A percentile compares a stretch with the other conserved stretches of the same genome.
Conservation (phyloP, 1,284 basidiomycete species). For the Naganishia liquefaciens region DNA sequence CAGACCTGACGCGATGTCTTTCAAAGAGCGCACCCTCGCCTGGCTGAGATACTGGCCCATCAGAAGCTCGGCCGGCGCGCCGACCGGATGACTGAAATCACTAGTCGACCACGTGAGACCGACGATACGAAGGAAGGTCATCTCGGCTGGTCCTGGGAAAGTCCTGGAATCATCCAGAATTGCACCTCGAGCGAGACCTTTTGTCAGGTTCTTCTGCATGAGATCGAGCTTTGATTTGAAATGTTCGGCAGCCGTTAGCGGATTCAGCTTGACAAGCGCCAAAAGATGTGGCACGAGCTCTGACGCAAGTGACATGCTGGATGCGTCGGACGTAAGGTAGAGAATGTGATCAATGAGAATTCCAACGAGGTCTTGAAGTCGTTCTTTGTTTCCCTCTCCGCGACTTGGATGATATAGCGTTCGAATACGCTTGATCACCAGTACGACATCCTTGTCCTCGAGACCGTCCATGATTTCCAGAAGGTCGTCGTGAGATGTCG, state of each 20-base stretch:
- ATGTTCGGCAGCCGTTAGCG: slow-evolving; percentile 72
- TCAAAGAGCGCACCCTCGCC: slow-evolving; percentile 70
- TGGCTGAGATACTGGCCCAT: slow-evolving; percentile 91
- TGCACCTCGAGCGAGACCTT: slow-evolving; percentile 76
- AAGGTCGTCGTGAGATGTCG: slow-evolving; percentile 81
- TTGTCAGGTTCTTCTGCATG: slow-evolving; percentile 92
- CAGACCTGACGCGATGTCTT: slow-evolving; percentile 79
- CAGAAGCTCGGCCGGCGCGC: slow-evolving; percentile 80
- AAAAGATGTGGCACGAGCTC: slow-evolving; percentile 78
- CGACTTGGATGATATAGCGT: slow-evolving; percentile 89
- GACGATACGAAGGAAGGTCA: slow-evolving; percentile 76
- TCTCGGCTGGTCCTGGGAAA: slow-evolving; percentile 82
- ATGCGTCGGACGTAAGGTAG: slow-evolving; percentile 67
- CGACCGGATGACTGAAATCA: slow-evolving; percentile 87
- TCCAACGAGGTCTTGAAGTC: slow-evolving; percentile 75
- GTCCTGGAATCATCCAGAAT: slow-evolving; percentile 69
- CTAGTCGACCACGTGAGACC: slow-evolving; percentile 89
- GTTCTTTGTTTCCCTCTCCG: slow-evolving; percentile 85
- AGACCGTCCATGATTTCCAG: slow-evolving; percentile 74
- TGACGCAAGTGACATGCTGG: slow-evolving; percentile 55
- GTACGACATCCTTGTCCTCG: slow-evolving; percentile 69
- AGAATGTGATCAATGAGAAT: slow-evolving; percentile 92
- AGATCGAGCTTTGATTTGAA: slow-evolving; percentile 80
- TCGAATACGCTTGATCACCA: slow-evolving; percentile 86
- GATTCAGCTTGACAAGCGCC: slow-evolving; percentile 77